Evolutionary conservation across 495 filamentous ascomycete species (phyloP).

Genomic region (Thermothielavioides terrestris): DNA sequence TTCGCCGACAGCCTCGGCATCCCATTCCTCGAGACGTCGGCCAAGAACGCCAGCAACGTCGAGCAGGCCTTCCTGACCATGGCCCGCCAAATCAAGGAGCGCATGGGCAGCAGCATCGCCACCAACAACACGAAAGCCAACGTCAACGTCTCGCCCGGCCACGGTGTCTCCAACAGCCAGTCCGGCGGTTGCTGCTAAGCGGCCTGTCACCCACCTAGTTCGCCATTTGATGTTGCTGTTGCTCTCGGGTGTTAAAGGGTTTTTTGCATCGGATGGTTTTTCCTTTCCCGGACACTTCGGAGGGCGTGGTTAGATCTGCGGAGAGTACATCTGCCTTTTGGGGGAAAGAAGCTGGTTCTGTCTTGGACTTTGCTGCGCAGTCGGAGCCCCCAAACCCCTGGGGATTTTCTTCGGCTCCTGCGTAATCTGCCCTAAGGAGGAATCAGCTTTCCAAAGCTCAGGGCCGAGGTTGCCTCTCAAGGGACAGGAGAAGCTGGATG

Average conservation of each 20-base stretch:
- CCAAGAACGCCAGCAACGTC: conserved; percentile 98
- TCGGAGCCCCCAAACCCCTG: not conserved
- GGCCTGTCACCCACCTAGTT: not conserved
- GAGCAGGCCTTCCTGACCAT: conserved; percentile 99
- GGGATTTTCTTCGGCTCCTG: not conserved
- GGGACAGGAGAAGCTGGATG: not conserved
- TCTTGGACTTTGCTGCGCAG: not conserved
- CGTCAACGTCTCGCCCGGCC: conserved; percentile 87
- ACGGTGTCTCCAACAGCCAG: conserved; percentile 86
- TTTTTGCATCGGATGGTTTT: conserved; percentile 21
- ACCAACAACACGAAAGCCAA: conserved; percentile 98
- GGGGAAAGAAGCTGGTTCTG: not conserved
- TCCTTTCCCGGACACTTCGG: conserved; percentile 7
- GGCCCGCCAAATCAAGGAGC: conserved; percentile 99
- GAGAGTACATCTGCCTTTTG: not conserved
- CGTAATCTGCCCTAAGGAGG: not conserved
- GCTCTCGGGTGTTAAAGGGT: conserved; percentile 24
- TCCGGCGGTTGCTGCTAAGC: conserved; percentile 90
- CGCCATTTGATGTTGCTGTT: conserved; percentile 16
- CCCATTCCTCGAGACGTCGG: conserved; percentile 98
- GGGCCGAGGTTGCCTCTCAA: too few species aligned
- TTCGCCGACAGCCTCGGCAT: conserved; percentile 98
- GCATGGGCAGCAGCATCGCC: conserved; percentile 91
- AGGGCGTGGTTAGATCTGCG: conserved; percentile 17
- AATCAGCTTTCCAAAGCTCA: not conserved